These are phyloP conservation scores for Monilinia vaccinii-corymbosi DNA, from an alignment of 2,329 filamentous ascomycete species.

Conservation along the genomic window DNA sequence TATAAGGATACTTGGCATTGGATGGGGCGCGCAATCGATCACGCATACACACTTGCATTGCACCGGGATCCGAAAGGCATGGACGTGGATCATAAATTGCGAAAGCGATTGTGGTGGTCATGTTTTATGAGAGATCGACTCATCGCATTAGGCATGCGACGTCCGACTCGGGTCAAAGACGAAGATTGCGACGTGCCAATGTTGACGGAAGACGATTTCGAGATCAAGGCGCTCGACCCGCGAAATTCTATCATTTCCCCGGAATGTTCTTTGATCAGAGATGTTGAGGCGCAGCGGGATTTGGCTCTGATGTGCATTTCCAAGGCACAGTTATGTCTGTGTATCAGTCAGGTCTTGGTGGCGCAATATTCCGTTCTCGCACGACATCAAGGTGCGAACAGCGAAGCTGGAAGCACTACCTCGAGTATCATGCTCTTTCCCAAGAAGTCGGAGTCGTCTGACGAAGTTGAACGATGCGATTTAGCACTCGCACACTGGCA, in stretches of 20 bases:
- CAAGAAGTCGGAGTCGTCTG: slow-evolving; percentile 74
- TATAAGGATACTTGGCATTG: slow-evolving; percentile 98
- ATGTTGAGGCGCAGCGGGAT: slow-evolving; percentile 64
- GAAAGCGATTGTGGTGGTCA: slow-evolving; percentile 98
- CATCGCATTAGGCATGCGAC: slow-evolving; percentile 86
- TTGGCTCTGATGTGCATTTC: slow-evolving; percentile 84
- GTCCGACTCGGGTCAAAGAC: slow-evolving; percentile 84
- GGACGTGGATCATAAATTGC: slow-evolving; percentile 69
- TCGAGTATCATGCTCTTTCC: slow-evolving; percentile 84
- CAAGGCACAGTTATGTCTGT: slow-evolving; percentile 81
- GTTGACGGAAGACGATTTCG: slow-evolving; percentile 77
- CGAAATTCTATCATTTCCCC: slow-evolving; percentile 58
- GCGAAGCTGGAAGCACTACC: slow-evolving; percentile 58
- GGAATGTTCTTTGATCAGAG: slow-evolving; percentile 62
- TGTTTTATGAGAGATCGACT: slow-evolving; percentile 92
- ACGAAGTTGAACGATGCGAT: slow-evolving; percentile 72
- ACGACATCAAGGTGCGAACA: slow-evolving; percentile 70
- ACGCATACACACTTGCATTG: slow-evolving; percentile 87
- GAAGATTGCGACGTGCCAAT: slow-evolving; percentile 92
- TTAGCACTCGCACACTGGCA: slow-evolving; percentile 71
- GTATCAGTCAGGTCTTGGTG: slow-evolving; percentile 80
- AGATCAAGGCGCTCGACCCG: slow-evolving; percentile 59
- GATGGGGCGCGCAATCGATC: slow-evolving; percentile 92
- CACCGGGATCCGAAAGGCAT: slow-evolving; percentile 79
- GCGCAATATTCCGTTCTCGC: slow-evolving; percentile 89